These are phyloP conservation scores for Sugiyamaella japonica DNA, from an alignment of 1,139 yeast species.

Conservation along the genomic window DNA sequence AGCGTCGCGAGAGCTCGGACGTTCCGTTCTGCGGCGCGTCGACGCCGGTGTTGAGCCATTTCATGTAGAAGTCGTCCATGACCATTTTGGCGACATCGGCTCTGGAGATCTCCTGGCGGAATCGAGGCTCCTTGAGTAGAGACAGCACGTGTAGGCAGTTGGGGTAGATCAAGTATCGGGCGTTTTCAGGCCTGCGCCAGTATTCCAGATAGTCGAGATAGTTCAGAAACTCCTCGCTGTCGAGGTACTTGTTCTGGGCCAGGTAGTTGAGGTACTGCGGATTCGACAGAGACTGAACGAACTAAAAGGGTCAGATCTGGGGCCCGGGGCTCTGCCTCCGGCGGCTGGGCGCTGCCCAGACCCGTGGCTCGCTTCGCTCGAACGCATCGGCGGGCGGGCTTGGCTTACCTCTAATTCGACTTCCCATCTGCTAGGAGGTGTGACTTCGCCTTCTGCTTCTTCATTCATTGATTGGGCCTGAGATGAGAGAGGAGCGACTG, in stretches of 20 bases:
- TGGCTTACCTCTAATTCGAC: constrained; percentile 64
- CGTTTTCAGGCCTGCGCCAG: constrained; percentile 69
- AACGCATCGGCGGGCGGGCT: too few species aligned
- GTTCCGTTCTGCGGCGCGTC: not conserved
- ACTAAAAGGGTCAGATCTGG: constrained; percentile 39
- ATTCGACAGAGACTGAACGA: constrained; percentile 79
- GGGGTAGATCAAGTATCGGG: constrained; percentile 66
- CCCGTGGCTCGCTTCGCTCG: not conserved
- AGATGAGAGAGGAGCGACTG: not conserved
- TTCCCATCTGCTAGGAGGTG: constrained; percentile 75
- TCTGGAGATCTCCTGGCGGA: constrained; percentile 43
- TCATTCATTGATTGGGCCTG: constrained; percentile 12
- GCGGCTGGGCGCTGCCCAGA: not conserved
- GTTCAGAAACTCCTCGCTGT: constrained; percentile 59
- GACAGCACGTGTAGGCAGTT: constrained; percentile 69
- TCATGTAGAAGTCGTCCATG: constrained; percentile 45
- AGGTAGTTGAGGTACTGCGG: constrained; percentile 71
- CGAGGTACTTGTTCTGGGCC: constrained; percentile 71
- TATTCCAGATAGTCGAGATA: constrained; percentile 69
- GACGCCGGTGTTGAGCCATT: constrained; percentile 37
- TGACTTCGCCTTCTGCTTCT: constrained; percentile 26
- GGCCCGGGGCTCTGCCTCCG: not conserved
- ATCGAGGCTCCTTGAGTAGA: constrained; percentile 47
- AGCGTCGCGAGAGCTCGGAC: not conserved
- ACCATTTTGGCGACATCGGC: constrained; percentile 45